Conservation (phyloP, 768 basidiomycete genomes). For the Tulasnella sp. region DNA sequence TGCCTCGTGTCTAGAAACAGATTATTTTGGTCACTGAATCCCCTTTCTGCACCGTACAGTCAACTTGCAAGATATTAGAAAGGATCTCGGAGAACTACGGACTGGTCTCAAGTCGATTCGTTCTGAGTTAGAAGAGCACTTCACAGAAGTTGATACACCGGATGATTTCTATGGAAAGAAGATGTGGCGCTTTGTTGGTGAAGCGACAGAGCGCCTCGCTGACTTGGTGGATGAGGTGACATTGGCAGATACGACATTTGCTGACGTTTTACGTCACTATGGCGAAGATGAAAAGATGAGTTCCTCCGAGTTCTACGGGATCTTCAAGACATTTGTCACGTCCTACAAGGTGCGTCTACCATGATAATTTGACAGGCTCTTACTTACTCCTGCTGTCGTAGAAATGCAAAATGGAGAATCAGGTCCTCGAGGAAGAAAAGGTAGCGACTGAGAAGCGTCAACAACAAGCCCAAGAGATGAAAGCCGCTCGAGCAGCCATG, state of each 20-base stretch:
- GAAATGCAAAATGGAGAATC: conserved; percentile 84
- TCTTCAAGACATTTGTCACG: conserved; percentile 94
- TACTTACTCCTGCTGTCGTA: conserved; percentile 23
- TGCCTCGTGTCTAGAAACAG: conserved; percentile 1
- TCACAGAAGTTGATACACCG: conserved; percentile 44
- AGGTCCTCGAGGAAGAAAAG: conserved; percentile 57
- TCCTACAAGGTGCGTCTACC: conserved; percentile 60
- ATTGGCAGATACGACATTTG: conserved; percentile 68
- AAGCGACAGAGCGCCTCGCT: conserved; percentile 59
- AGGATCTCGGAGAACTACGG: conserved; percentile 56
- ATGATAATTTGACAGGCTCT: not conserved
- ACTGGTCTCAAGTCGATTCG: conserved; percentile 69
- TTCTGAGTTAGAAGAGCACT: conserved; percentile 67
- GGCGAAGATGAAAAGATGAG: conserved; percentile 87
- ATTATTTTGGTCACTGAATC: conserved; percentile 17
- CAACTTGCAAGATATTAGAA: conserved; percentile 74
- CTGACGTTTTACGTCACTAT: conserved; percentile 78
- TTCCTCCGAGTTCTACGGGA: conserved; percentile 86
- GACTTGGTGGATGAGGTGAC: conserved; percentile 80
- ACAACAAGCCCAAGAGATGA: conserved; percentile 51
- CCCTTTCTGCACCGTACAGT: conserved; percentile 34
- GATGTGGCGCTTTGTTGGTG: conserved; percentile 83
- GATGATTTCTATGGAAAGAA: conserved; percentile 73
- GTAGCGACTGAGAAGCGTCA: conserved; percentile 54
- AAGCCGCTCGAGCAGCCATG: conserved; percentile 36